These are phyloP conservation scores for Boehmeria nivea DNA, from an alignment of 306 rosid genomes.

Conservation along the genomic window DNA sequence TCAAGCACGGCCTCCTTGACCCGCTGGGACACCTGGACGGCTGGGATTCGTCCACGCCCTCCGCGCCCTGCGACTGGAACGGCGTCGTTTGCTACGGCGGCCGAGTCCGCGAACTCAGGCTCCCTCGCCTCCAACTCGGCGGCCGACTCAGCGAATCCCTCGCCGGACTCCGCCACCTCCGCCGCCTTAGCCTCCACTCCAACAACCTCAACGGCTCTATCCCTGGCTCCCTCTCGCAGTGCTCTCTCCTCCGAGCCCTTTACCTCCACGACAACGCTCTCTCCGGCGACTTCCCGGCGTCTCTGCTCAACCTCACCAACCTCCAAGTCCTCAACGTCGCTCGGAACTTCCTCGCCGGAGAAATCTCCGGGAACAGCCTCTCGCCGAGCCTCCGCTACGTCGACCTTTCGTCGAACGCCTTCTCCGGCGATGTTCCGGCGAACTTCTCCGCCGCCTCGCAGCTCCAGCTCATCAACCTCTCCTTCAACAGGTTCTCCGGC, in stretches of 20 bases:
- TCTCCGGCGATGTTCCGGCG: conserved; percentile 53
- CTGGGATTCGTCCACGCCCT: conserved; percentile 55
- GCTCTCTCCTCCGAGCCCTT: conserved; percentile 53
- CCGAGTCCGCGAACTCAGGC: conserved; percentile 50
- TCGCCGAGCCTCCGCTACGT: conserved; percentile 42
- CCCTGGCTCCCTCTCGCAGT: conserved; percentile 58
- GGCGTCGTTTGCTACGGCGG: conserved; percentile 48
- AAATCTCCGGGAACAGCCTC: conserved; percentile 24
- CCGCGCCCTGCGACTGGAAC: conserved; percentile 79
- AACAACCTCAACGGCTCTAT: conserved; percentile 59
- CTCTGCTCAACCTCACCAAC: conserved; percentile 56
- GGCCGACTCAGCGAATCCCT: conserved; percentile 45
- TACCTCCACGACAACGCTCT: conserved; percentile 62
- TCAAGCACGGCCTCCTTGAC: conserved; percentile 48
- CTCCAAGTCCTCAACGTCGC: conserved; percentile 61
- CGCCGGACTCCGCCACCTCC: conserved; percentile 38
- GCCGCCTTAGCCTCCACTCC: conserved; percentile 62
- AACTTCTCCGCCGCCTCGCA: conserved; percentile 43
- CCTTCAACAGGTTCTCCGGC: conserved; percentile 57
- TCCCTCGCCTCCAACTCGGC: conserved; percentile 65
- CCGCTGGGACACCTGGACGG: conserved; percentile 52
- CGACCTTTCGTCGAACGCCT: conserved; percentile 50
- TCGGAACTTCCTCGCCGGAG: conserved; percentile 49
- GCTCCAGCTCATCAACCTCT: conserved; percentile 53
- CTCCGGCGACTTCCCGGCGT: conserved; percentile 52